Evolutionary conservation across 2,329 filamentous ascomycete species (phyloP).

Genomic region (Penicillium sp.): DNA sequence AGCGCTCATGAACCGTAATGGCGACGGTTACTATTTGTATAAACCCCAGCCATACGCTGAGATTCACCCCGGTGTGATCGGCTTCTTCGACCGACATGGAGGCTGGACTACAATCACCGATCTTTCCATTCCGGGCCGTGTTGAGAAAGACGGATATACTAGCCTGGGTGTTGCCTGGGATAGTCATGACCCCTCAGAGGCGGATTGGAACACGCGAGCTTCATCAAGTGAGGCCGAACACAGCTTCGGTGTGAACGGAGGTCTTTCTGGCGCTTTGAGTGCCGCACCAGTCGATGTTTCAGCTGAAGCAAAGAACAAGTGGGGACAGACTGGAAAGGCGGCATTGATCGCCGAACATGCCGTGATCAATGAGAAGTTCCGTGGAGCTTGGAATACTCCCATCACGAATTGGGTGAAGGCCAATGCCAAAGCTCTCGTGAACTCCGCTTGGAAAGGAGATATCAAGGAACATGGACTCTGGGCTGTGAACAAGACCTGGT

Average conservation of each 20-base stretch:
- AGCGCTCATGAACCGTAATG: slow-evolving; percentile 12
- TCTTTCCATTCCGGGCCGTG: slow-evolving; percentile 6
- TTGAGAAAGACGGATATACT: slow-evolving; percentile 10
- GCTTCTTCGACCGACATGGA: slow-evolving; percentile 10
- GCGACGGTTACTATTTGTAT: slow-evolving; percentile 11
- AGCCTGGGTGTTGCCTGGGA: not conserved
- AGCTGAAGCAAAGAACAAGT: not conserved
- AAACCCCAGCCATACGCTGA: slow-evolving; percentile 6
- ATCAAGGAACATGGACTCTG: not conserved
- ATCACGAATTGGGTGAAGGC: not conserved
- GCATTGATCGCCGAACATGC: not conserved
- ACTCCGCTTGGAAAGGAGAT: not conserved
- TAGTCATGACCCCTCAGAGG: not conserved
- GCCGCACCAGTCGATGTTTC: not conserved
- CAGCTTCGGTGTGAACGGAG: not conserved
- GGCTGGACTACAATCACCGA: slow-evolving; percentile 11
- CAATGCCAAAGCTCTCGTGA: not conserved
- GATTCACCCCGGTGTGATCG: slow-evolving; percentile 12
- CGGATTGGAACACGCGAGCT: not conserved
- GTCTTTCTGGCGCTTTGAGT: not conserved
- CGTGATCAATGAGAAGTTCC: not conserved
- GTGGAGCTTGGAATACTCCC: not conserved
- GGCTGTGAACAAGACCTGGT: not conserved
- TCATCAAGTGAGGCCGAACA: not conserved
- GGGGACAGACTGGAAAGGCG: not conserved